Conservation (phyloP, 1,284 basidiomycete genomes). For the Vanrija humicola region DNA sequence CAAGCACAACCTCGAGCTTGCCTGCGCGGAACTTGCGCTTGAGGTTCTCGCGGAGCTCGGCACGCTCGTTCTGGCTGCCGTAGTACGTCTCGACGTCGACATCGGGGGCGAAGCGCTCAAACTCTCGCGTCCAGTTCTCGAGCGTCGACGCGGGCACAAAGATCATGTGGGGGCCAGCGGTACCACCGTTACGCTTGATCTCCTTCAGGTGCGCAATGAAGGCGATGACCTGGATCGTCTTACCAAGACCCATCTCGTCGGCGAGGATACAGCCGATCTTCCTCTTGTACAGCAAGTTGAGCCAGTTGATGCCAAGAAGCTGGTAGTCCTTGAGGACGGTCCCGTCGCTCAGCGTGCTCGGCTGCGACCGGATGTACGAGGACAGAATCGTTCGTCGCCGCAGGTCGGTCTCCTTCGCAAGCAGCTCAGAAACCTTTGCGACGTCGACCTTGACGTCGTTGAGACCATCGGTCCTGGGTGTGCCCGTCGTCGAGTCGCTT, state of each 20-base stretch:
- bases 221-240: slow-evolving; percentile 86
- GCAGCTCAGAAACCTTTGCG: slow-evolving; percentile 41
- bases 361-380: slow-evolving; percentile 66
- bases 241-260: slow-evolving; percentile 98
- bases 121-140: slow-evolving; percentile 98
- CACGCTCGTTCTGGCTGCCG: slow-evolving; percentile 84
- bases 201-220: slow-evolving; percentile 89
- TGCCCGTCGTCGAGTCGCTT: slow-evolving; percentile 37
- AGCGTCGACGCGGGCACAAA: slow-evolving; percentile 95
- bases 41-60: slow-evolving; percentile 65
- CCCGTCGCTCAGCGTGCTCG: slow-evolving; percentile 62
- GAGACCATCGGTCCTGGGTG: slow-evolving; percentile 40
- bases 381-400: slow-evolving; percentile 44
- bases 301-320: slow-evolving; percentile 95
- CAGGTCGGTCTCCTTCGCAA: slow-evolving; percentile 37
- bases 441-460: slow-evolving; percentile 48
- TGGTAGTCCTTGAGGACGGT: slow-evolving; percentile 94
- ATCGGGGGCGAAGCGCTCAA: slow-evolving; percentile 77
- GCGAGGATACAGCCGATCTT: slow-evolving; percentile 90
- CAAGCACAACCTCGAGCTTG: slow-evolving; percentile 89
- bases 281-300: slow-evolving; percentile 78
- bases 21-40: slow-evolving; percentile 57
- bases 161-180: slow-evolving; percentile 82
- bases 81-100: slow-evolving; percentile 92
- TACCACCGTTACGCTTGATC: slow-evolving; percentile 51